Evolutionary conservation across 2,329 filamentous ascomycete species (phyloP).

Genomic region (Orbilia oligospora): DNA sequence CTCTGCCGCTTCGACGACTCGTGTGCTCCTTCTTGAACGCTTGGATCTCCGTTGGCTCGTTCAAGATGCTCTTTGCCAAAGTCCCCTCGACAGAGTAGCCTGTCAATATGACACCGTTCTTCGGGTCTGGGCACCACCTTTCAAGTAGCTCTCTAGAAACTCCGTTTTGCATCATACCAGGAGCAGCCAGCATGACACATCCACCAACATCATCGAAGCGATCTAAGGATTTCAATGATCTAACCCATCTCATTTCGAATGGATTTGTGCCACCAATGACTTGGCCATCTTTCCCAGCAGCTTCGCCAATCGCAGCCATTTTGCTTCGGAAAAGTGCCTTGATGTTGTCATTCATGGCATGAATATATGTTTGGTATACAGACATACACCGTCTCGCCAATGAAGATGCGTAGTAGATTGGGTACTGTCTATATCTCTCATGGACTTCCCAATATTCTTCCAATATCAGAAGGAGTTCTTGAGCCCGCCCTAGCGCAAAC

Average conservation of each 20-base stretch:
- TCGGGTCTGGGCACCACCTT: slow-evolving; percentile 94
- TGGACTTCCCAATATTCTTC: slow-evolving; percentile 98
- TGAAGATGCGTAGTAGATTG: slow-evolving; percentile 98
- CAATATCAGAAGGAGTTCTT: slow-evolving; percentile 92
- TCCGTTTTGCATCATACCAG: slow-evolving; percentile 93
- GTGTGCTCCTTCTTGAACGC: slow-evolving; percentile 85
- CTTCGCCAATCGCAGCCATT: slow-evolving; percentile 82
- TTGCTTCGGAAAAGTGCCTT: slow-evolving; percentile 70
- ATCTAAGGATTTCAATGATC: slow-evolving; percentile 91
- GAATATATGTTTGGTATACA: slow-evolving; percentile 97
- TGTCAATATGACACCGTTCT: slow-evolving; percentile 98
- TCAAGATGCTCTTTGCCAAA: slow-evolving; percentile 96
- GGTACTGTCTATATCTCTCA: slow-evolving; percentile 86
- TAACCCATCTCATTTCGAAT: slow-evolving; percentile 97
- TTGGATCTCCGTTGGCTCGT: slow-evolving; percentile 93
- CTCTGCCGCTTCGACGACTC: slow-evolving; percentile 71
- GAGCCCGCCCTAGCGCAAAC: slow-evolving; percentile 92
- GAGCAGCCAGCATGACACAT: slow-evolving; percentile 96
- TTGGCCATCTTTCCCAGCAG: slow-evolving; percentile 77
- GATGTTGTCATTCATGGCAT: slow-evolving; percentile 99
- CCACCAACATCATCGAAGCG: slow-evolving; percentile 95
- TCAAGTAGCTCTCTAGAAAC: slow-evolving; percentile 93
- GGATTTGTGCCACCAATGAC: slow-evolving; percentile 69
- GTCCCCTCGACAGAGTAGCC: slow-evolving; percentile 99
- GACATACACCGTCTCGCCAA: slow-evolving; percentile 97